phyloP scores from a whole-genome alignment of 345 rosid species.

The Erodium maritimum region DNA sequence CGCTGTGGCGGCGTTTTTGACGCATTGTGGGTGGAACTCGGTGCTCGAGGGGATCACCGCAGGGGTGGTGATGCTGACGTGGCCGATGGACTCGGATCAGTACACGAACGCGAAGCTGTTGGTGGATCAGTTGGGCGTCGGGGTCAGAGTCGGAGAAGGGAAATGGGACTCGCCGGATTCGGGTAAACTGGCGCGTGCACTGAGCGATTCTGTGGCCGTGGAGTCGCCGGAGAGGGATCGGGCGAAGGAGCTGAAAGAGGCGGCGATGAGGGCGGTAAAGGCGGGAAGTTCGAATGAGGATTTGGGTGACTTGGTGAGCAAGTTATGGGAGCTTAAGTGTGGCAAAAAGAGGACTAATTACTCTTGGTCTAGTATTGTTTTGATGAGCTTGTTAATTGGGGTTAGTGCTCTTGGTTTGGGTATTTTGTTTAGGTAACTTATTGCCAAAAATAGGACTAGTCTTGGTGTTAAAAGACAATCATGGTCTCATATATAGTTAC shows the following conservation, averaged over 20 bases:
- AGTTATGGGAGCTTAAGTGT: not conserved
- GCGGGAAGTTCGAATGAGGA: constrained; percentile 41
- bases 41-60: constrained; percentile 39
- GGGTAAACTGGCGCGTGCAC: constrained; percentile 16
- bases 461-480: no score
- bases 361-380: not conserved
- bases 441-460: no score
- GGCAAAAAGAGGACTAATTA: not conserved
- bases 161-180: constrained; percentile 23
- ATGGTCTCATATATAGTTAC: no score
- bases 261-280: constrained; percentile 30
- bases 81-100: constrained; percentile 67
- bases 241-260: constrained; percentile 19
- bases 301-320: constrained; percentile 31
- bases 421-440: not conserved
- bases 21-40: no score
- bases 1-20: constrained; percentile 49
- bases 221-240: constrained; percentile 14
- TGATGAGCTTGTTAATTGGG: not conserved
- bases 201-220: constrained; percentile 22
- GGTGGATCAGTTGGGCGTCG: constrained; percentile 47
- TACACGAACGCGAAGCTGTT: constrained; percentile 28
- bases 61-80: constrained; percentile 46
- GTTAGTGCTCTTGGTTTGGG: not conserved
- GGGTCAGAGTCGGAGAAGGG: constrained; percentile 34